phyloP scores from a whole-genome alignment of 441 rosid species.

The Adansonia gregorii region DNA sequence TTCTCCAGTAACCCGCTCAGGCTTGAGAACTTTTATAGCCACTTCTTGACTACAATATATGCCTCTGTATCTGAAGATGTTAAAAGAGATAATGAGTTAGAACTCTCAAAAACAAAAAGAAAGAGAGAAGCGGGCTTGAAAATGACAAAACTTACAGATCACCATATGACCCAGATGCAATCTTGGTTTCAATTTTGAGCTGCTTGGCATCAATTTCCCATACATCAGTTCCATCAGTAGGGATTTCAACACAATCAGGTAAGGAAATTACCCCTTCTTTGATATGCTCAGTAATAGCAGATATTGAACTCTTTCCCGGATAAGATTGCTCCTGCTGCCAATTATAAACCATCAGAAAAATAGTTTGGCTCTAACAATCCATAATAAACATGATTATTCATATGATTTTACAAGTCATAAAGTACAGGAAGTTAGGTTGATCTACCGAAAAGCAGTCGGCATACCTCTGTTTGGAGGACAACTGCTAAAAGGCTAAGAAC shows the following conservation, averaged over 20 bases:
- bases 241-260: constrained; percentile 76
- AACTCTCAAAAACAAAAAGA: constrained; percentile 1
- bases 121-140: constrained; percentile 13
- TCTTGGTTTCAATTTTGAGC: constrained; percentile 70
- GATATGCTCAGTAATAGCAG: constrained; percentile 46
- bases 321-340: constrained; percentile 62
- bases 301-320: constrained; percentile 48
- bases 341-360: constrained; percentile 25
- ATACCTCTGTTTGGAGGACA: background rate
- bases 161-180: constrained; percentile 86
- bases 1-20: constrained; percentile 73
- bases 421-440: background rate
- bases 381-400: background rate
- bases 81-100: constrained; percentile 27
- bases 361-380: background rate
- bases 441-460: background rate
- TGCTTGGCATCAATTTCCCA: constrained; percentile 90
- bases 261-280: constrained; percentile 46
- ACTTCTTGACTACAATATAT: constrained; percentile 93
- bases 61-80: constrained; percentile 70
- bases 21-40: constrained; percentile 87
- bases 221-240: constrained; percentile 90
- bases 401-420: background rate
- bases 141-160: constrained; percentile 67
- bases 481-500: background rate